These are phyloP conservation scores for Ziziphus jujuba DNA, from an alignment of 306 rosid species.

Conservation along the genomic window DNA sequence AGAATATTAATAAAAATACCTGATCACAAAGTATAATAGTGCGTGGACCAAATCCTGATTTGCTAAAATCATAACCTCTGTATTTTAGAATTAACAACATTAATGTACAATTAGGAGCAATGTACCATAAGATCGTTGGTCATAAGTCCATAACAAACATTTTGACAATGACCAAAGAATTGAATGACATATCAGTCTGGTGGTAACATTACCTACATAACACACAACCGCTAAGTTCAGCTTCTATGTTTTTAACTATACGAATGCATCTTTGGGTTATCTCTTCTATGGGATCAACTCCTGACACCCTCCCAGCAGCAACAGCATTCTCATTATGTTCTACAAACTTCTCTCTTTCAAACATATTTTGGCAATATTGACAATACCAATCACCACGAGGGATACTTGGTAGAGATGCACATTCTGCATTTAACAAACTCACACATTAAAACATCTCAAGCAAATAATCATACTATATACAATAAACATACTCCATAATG, in stretches of 20 bases:
- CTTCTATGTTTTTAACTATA: slow-evolving; percentile 74
- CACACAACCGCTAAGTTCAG: slow-evolving; percentile 88
- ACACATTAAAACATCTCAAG: neutral
- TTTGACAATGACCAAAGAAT: slow-evolving; percentile 15
- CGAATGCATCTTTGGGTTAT: slow-evolving; percentile 90
- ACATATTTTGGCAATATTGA: slow-evolving; percentile 79
- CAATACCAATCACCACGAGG: slow-evolving; percentile 92
- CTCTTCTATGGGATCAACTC: slow-evolving; percentile 89
- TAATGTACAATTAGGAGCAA: slow-evolving; percentile 20
- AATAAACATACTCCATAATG: too few species aligned
- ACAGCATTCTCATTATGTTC: slow-evolving; percentile 72
- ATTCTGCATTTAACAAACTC: slow-evolving; percentile 60
- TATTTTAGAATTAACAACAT: slow-evolving; percentile 28
- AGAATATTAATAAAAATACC: slow-evolving; percentile 42
- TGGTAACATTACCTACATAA: slow-evolving; percentile 71
- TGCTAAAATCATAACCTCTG: slow-evolving; percentile 92
- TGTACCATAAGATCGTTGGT: slow-evolving; percentile 8
- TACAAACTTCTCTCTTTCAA: slow-evolving; percentile 63
- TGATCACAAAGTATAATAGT: slow-evolving; percentile 98
- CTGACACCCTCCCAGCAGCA: slow-evolving; percentile 88
- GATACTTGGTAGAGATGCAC: slow-evolving; percentile 70
- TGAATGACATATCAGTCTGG: slow-evolving; percentile 9
- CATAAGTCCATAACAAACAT: slow-evolving; percentile 15
- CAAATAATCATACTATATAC: neutral
- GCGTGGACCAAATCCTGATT: slow-evolving; percentile 98